Evolutionary conservation across 192 early-diverging fungal genomes (phyloP).

Genomic region (Chytriomyces hyalinus): DNA sequence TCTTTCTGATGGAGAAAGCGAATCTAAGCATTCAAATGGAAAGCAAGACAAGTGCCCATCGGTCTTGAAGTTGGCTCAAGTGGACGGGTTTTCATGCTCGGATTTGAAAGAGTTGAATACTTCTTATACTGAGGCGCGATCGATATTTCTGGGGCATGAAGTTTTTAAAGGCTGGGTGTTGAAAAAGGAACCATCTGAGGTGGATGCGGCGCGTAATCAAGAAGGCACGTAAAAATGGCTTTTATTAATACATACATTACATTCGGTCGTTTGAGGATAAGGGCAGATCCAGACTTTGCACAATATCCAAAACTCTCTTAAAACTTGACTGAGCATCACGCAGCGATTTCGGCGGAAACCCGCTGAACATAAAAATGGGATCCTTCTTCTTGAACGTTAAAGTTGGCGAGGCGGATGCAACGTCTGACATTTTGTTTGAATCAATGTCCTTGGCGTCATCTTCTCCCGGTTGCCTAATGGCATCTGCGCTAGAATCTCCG

Average conservation of each 20-base stretch:
- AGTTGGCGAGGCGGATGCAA: neutral
- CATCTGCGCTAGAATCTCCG: too few species aligned
- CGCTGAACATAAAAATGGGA: slow-evolving; percentile 6
- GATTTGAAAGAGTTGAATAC: slow-evolving; percentile 5
- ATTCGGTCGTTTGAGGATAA: too few species aligned
- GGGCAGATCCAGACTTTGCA: neutral
- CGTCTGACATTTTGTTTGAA: neutral
- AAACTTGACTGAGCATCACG: slow-evolving; percentile 20
- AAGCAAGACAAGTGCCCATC: neutral
- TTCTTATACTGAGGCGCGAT: slow-evolving; percentile 15
- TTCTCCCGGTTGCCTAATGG: neutral
- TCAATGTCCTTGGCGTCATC: neutral
- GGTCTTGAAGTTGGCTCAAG: neutral
- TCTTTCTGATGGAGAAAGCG: neutral
- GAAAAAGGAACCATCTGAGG: neutral
- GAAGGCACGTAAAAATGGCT: too few species aligned
- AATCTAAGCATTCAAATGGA: neutral
- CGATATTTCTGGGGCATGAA: slow-evolving; percentile 14
- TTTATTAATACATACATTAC: too few species aligned
- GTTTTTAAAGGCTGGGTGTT: slow-evolving; percentile 34
- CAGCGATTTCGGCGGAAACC: slow-evolving; percentile 19
- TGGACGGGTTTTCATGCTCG: neutral
- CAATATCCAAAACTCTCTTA: neutral
- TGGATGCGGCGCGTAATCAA: too few species aligned
- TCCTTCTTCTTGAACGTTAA: neutral